A percentile compares a stretch with the other conserved stretches of the same genome.
Evolutionary conservation across 257 asterid species (phyloP).

Genomic region (Solanum pinnatisectum): DNA sequence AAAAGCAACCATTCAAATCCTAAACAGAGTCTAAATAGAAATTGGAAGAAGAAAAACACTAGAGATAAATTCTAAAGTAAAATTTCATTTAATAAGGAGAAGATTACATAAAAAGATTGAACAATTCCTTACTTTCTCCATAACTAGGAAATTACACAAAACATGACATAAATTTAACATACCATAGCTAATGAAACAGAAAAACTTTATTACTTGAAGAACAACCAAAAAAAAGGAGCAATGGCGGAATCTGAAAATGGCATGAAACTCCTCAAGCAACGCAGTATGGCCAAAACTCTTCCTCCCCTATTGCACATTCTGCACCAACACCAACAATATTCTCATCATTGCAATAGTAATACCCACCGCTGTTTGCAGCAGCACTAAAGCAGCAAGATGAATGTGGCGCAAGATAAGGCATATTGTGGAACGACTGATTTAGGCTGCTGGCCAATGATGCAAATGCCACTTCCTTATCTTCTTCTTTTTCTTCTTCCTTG

Average conservation of each 20-base stretch:
- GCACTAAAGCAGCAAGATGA: conserved; percentile 48
- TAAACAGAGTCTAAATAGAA: too few relatives aligned
- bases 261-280: conserved; percentile 39
- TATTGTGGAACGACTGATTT: conserved; percentile 60
- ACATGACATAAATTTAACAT: background rate
- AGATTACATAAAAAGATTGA: background rate
- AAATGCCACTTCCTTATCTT: background rate
- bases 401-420: conserved; percentile 66
- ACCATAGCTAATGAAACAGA: background rate
- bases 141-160: background rate
- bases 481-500: background rate
- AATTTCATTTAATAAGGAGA: background rate
- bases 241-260: conserved; percentile 1
- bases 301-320: conserved; percentile 54
- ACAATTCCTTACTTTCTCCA: background rate
- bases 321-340: conserved; percentile 20
- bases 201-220: background rate
- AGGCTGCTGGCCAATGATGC: conserved; percentile 32
- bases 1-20: too few relatives aligned
- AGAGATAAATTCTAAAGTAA: background rate
- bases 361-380: conserved; percentile 26
- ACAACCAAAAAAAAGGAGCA: background rate
- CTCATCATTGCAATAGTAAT: conserved; percentile 48
- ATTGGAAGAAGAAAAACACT: background rate
- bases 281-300: conserved; percentile 79